Evolutionary conservation across 1,139 yeast species (phyloP).

Genomic region (Pichia sp.): DNA sequence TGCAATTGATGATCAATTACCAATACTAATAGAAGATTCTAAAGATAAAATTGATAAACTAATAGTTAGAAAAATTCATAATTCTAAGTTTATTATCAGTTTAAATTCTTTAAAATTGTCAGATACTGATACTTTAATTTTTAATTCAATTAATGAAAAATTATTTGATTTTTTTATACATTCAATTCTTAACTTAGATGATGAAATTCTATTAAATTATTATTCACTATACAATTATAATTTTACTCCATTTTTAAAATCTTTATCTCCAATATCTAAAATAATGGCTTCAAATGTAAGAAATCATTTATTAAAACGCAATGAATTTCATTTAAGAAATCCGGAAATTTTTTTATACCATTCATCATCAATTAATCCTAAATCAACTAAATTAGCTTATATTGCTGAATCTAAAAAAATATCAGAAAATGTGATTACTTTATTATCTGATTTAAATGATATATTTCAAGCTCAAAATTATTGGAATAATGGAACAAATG

Average conservation of each 20-base stretch:
- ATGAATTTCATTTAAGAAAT: constrained; percentile 23
- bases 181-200: constrained; percentile 15
- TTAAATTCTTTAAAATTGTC: constrained; percentile 24
- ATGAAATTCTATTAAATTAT: constrained; percentile 4
- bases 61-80: constrained; percentile 27
- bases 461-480: constrained; percentile 7
- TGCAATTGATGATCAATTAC: constrained; percentile 38
- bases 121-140: constrained; percentile 26
- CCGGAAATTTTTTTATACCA: constrained; percentile 16
- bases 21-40: constrained; percentile 40
- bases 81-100: constrained; percentile 25
- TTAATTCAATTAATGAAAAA: constrained; percentile 34
- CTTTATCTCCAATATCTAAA: not conserved
- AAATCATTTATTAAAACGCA: constrained; percentile 22
- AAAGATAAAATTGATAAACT: constrained; percentile 25
- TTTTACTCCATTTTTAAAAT: not conserved
- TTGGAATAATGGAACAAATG: constrained; percentile 11
- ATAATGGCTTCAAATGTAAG: constrained; percentile 7
- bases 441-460: constrained; percentile 15
- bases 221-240: constrained; percentile 7
- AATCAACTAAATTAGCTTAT: constrained; percentile 1
- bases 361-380: constrained; percentile 6
- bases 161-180: constrained; percentile 40
- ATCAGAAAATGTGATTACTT: constrained; percentile 19
- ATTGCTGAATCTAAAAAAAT: constrained; percentile 13